Evolutionary conservation across 148 eudicot genomes (phyloP).

Genomic region (Rhododendron simsii): DNA sequence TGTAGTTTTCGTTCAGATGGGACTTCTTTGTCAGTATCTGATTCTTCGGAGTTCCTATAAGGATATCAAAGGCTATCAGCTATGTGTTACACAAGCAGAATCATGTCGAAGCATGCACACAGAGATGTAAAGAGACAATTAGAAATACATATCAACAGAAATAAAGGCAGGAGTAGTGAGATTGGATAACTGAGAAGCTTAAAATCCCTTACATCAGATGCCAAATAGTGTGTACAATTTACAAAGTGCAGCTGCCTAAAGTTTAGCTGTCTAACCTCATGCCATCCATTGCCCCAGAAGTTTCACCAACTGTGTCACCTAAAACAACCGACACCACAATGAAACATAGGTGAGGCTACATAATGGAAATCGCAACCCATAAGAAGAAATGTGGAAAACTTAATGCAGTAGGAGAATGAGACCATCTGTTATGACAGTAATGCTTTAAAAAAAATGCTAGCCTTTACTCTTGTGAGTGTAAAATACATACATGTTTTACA

Average conservation of each 20-base stretch:
- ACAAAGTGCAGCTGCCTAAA: not conserved
- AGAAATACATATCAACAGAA: not conserved
- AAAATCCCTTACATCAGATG: not conserved
- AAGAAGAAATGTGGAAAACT: not conserved
- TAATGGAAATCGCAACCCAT: not conserved
- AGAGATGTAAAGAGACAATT: not conserved
- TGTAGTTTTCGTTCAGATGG: slow-evolving; percentile 27
- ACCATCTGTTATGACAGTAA: not conserved
- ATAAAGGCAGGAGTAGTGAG: not conserved
- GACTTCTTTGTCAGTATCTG: slow-evolving; percentile 28
- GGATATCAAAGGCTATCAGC: slow-evolving; percentile 9
- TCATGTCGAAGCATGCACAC: not conserved
- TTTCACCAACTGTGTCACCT: slow-evolving; percentile 42
- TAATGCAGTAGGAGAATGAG: not conserved
- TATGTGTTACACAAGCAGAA: not conserved
- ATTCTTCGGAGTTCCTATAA: slow-evolving; percentile 35
- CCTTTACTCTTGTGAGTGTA: not conserved
- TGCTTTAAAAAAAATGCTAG: not conserved
- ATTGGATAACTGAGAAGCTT: not conserved
- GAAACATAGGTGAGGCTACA: not conserved
- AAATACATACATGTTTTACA: not conserved
- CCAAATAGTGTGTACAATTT: not conserved
- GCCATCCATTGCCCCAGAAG: slow-evolving; percentile 27
- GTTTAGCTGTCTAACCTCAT: slow-evolving; percentile 37
- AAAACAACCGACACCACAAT: slow-evolving; percentile 8